Percentiles rank a stretch among this genome's conserved stretches.
These are phyloP conservation scores for Phialocephala subalpina DNA, from an alignment of 2,329 filamentous ascomycete genomes.

Conservation along the genomic window DNA sequence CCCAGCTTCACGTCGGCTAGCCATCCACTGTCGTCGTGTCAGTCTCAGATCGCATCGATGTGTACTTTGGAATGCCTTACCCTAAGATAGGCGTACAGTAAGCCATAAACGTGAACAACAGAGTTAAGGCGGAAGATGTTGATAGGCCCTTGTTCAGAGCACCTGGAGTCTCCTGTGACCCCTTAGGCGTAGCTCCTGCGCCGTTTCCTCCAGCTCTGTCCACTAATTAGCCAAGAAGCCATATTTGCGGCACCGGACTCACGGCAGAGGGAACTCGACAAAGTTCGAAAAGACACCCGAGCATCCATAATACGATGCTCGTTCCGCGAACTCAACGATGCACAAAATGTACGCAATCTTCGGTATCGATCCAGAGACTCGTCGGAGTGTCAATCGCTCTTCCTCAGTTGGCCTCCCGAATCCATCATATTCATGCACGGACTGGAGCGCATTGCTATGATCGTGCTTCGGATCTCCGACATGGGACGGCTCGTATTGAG, in stretches of 20 bases:
- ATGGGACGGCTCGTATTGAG: not conserved
- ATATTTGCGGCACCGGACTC: not conserved
- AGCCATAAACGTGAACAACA: not conserved
- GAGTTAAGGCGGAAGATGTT: not conserved
- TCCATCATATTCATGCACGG: not conserved
- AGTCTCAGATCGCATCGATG: not conserved
- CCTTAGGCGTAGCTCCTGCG: slow-evolving; percentile 46
- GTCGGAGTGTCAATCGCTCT: slow-evolving; percentile 65
- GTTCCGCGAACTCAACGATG: slow-evolving; percentile 77
- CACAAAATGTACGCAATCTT: slow-evolving; percentile 74
- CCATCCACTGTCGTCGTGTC: slow-evolving; percentile 47
- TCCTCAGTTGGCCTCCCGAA: slow-evolving; percentile 57
- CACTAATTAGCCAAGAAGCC: not conserved
- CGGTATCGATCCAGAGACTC: slow-evolving; percentile 71
- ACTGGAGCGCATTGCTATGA: not conserved
- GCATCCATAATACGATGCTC: slow-evolving; percentile 80
- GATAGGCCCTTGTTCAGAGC: slow-evolving; percentile 61
- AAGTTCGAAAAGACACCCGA: slow-evolving; percentile 59
- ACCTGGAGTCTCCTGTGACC: slow-evolving; percentile 51
- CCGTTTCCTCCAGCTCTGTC: slow-evolving; percentile 47
- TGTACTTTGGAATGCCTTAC: not conserved
- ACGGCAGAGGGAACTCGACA: slow-evolving; percentile 65
- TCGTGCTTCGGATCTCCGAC: not conserved
- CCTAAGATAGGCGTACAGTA: not conserved
- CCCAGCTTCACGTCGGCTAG: slow-evolving; percentile 70